Conservation (phyloP, 441 rosid genomes). For the Syzygium syzygioides region DNA sequence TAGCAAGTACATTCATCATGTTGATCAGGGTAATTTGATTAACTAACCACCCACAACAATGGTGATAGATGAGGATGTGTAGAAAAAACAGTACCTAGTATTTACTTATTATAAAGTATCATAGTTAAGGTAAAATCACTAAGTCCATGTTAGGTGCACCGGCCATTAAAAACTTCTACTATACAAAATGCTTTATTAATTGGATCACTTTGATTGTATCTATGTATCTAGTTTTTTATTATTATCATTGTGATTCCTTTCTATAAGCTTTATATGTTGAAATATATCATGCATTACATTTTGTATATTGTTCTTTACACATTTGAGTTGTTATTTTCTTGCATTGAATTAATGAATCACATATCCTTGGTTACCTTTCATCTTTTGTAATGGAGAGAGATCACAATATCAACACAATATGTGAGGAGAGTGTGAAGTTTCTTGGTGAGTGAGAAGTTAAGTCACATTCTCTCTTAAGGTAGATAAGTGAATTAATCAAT, state of each 20-base stretch:
- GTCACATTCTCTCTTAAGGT: not conserved
- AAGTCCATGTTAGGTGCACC: not conserved
- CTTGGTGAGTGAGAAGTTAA: not conserved
- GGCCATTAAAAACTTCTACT: not conserved
- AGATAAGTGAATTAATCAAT: not conserved
- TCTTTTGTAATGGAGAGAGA: not conserved
- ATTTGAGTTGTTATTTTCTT: not conserved
- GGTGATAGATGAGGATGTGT: not conserved
- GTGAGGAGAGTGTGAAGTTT: not conserved
- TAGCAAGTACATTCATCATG: not conserved
- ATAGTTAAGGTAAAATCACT: not conserved
- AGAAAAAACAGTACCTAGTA: not conserved
- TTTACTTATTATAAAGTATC: not conserved
- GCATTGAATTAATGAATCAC: not conserved
- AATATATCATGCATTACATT: not conserved
- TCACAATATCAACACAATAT: not conserved
- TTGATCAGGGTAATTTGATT: not conserved
- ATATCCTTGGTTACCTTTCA: not conserved
- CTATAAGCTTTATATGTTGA: not conserved
- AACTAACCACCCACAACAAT: not conserved
- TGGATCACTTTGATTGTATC: not conserved
- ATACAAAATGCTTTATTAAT: not conserved
- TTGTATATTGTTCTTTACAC: not conserved
- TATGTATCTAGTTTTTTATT: not conserved
- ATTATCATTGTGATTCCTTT: fast-evolving